These are phyloP conservation scores for Mycothermus thermophilus DNA, from an alignment of 495 filamentous ascomycete genomes.

Conservation along the genomic window DNA sequence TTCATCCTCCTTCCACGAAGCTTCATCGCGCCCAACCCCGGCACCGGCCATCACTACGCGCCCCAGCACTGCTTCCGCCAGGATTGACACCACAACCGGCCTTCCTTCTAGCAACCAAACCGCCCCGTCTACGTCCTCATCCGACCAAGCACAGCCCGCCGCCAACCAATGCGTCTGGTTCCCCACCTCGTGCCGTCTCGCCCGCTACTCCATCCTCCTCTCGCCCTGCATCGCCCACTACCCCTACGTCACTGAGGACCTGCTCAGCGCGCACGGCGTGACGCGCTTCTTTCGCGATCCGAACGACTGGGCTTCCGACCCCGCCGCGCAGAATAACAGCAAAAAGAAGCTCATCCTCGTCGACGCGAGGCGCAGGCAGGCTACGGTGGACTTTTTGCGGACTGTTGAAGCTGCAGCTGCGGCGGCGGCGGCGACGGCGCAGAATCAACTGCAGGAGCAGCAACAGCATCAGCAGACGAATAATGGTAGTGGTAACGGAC, in stretches of 20 bases:
- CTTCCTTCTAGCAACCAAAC: too few relatives aligned
- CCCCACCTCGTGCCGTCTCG: slow-evolving; percentile 17
- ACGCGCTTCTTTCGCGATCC: slow-evolving; percentile 19
- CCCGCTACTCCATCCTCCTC: slow-evolving; percentile 28
- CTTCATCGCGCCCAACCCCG: too few relatives aligned
- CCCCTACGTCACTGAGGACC: slow-evolving; percentile 29
- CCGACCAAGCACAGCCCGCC: background rate
- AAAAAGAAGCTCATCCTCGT: slow-evolving; percentile 32
- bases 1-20: slow-evolving; percentile 11
- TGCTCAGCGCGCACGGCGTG: slow-evolving; percentile 29
- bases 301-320: slow-evolving; percentile 21
- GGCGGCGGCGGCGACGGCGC: too few relatives aligned
- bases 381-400: slow-evolving; percentile 26
- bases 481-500: too few relatives aligned
- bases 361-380: slow-evolving; percentile 24
- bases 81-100: too few relatives aligned
- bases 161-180: slow-evolving; percentile 8
- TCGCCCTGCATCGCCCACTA: slow-evolving; percentile 30
- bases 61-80: too few relatives aligned
- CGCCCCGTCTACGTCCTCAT: too few relatives aligned
- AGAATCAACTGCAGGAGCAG: too few relatives aligned
- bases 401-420: slow-evolving; percentile 23
- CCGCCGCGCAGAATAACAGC: slow-evolving; percentile 10
- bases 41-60: too few relatives aligned
- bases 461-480: too few relatives aligned